phyloP scores from a whole-genome alignment of 805 yeast species.

The Myxozyma monticola region DNA sequence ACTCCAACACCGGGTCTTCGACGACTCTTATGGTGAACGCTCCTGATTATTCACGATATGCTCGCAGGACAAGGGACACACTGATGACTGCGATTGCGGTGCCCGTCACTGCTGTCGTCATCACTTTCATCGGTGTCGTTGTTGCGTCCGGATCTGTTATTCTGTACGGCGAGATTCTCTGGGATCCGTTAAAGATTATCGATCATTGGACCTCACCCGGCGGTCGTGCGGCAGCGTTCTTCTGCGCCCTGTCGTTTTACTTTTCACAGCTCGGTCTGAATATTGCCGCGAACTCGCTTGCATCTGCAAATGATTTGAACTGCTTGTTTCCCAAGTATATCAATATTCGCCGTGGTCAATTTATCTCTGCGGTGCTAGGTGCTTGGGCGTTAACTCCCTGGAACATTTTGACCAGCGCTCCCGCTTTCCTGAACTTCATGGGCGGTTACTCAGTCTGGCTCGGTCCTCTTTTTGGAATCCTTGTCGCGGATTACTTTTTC shows the following conservation, averaged over 20 bases:
- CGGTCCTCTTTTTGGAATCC: conserved; percentile 45
- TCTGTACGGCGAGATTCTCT: conserved; percentile 26
- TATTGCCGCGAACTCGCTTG: conserved; percentile 52
- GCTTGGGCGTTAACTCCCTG: conserved; percentile 45
- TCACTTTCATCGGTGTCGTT: conserved; percentile 27
- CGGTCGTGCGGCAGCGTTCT: conserved; percentile 30
- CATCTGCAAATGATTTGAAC: conserved; percentile 43
- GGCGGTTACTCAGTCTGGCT: conserved; percentile 44
- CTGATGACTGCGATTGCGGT: conserved; percentile 17
- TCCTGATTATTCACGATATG: conserved; percentile 51
- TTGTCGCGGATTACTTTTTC: conserved; percentile 44
- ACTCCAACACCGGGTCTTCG: conserved; percentile 49
- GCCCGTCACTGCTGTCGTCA: conserved; percentile 20
- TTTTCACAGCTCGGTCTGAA: conserved; percentile 75
- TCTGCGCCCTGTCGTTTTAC: conserved; percentile 47
- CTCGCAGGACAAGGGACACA: conserved; percentile 40
- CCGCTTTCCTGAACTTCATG: conserved; percentile 42
- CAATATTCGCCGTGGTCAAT: conserved; percentile 59
- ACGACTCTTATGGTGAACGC: conserved; percentile 50
- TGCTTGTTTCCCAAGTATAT: conserved; percentile 47
- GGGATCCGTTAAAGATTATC: conserved; percentile 29
- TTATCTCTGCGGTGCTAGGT: conserved; percentile 37
- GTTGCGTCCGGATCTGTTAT: conserved; percentile 27
- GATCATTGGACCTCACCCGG: conserved; percentile 28
- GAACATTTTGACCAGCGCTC: conserved; percentile 43